A percentile compares a stretch with the other conserved stretches of the same genome.
phyloP scores from a whole-genome alignment of 345 rosid genomes.

The Boechera retrofracta region DNA sequence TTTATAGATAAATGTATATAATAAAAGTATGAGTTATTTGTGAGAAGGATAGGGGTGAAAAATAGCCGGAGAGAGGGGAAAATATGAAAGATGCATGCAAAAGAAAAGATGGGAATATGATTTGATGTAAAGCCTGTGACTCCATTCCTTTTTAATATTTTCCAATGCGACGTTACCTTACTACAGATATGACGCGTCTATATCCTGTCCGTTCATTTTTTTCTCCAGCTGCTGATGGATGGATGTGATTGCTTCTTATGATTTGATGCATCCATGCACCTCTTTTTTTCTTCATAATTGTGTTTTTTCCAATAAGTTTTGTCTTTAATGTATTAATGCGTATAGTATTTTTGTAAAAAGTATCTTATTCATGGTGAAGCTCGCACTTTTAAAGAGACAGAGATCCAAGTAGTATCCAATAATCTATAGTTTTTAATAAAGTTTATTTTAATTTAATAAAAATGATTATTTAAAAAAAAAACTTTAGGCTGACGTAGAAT shows the following conservation, averaged over 20 bases:
- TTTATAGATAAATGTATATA: too few species aligned
- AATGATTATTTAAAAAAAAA: not conserved
- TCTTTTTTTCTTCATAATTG: not conserved
- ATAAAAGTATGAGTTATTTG: constrained; percentile 20
- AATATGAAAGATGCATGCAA: constrained; percentile 44
- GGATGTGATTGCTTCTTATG: constrained; percentile 45
- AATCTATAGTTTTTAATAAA: not conserved
- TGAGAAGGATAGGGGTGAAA: constrained; percentile 33
- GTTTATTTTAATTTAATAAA: not conserved
- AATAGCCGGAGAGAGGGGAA: constrained; percentile 13
- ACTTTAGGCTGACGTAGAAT: constrained; percentile 35
- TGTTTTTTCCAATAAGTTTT: not conserved
- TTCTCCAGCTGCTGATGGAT: constrained; percentile 22
- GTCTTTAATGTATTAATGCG: constrained; percentile 9
- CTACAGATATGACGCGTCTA: constrained; percentile 41
- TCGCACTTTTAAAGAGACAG: constrained; percentile 8
- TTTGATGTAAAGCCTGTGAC: constrained; percentile 47
- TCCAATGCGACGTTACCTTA: constrained; percentile 31
- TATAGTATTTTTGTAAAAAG: constrained; percentile 8
- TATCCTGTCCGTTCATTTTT: constrained; percentile 38
- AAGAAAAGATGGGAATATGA: constrained; percentile 42
- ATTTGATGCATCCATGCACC: constrained; percentile 46
- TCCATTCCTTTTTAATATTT: not conserved
- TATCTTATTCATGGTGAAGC: constrained; percentile 22
- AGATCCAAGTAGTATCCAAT: constrained; percentile 42